Evolutionary conservation across 495 filamentous ascomycete genomes (phyloP), one percentile per base, ranked within the genome.

Genomic region (Penicillium robsamsonii): DNA sequence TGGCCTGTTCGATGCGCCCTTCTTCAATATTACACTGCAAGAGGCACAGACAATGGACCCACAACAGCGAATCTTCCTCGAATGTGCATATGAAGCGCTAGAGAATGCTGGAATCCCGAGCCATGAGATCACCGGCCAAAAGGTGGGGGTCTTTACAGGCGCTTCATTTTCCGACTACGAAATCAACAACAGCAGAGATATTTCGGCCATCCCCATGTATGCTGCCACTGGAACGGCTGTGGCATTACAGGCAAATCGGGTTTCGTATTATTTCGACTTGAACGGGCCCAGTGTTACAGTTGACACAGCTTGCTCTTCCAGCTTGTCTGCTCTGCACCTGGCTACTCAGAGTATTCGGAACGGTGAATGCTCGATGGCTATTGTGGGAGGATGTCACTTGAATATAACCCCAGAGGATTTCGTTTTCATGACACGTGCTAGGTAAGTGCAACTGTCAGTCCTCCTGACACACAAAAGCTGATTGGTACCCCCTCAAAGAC

Each of bases 1-100:
- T 7, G 66, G 70, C 4, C 64, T 70, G 3, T 88, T 88, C 55
- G 85, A 88, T 58, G 73, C 82, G 0, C 45, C 61, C 24, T 84
- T 89, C 66, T 81, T 81, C 62, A 66, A 66, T 13, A 75, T 79
- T 20, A 67, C 70, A 0, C 68, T 75, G 0, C 65, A 64, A 31
- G 79, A 81, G 54, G 79, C 76, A 11, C 59, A 66, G 4, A 64
- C 68, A 0, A 71, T 81, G 44, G 79, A 81, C 56, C 79, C 79
- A 0, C 79, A 81, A 51, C 79, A 81, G 46, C 65, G 77, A 7
- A 62, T 79, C 1, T 56, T 73, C 8, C 56, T 81, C 1, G 79
- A 82, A 60, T 64, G 68, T 20, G 57, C 67, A 0, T 81, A 78
- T 53, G 78, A 81, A 61, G 70, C 68, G 0, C 58, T 84, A 0